Percentiles rank a stretch among this genome's conserved stretches.
Evolutionary conservation across 2,329 filamentous ascomycete species (phyloP).

Genomic region (Pseudogymnoascus sp.): DNA sequence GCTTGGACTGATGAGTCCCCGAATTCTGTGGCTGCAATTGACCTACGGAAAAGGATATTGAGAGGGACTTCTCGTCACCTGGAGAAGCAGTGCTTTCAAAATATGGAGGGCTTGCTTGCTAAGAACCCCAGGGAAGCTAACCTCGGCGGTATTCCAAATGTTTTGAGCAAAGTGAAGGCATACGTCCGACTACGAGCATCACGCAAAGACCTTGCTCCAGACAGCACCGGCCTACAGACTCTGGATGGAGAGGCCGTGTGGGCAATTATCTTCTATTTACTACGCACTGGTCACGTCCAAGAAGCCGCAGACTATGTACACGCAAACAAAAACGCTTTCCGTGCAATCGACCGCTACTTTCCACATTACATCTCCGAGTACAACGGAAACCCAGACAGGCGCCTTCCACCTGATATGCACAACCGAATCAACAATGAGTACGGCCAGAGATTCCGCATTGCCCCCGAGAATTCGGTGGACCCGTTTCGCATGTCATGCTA

Average conservation of each 20-base stretch:
- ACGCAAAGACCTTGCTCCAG: slow-evolving; percentile 75
- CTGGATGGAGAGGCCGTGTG: slow-evolving; percentile 79
- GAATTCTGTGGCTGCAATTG: slow-evolving; percentile 53
- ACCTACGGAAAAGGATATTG: slow-evolving; percentile 70
- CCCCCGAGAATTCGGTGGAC: slow-evolving; percentile 79
- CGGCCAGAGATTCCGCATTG: slow-evolving; percentile 73
- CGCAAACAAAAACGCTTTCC: slow-evolving; percentile 69
- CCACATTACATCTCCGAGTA: slow-evolving; percentile 80
- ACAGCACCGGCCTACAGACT: slow-evolving; percentile 72
- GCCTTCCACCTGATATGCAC: slow-evolving; percentile 69
- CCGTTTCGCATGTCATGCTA: slow-evolving; percentile 96
- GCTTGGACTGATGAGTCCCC: slow-evolving; percentile 69
- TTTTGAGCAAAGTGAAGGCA: slow-evolving; percentile 83
- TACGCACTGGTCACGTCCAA: slow-evolving; percentile 73
- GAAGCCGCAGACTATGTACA: slow-evolving; percentile 85
- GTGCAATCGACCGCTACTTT: slow-evolving; percentile 85
- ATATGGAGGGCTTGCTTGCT: slow-evolving; percentile 67
- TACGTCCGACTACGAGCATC: slow-evolving; percentile 76
- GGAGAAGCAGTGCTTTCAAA: slow-evolving; percentile 70
- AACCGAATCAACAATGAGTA: slow-evolving; percentile 87
- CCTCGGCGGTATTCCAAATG: slow-evolving; percentile 78
- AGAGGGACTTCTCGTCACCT: slow-evolving; percentile 71
- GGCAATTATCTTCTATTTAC: slow-evolving; percentile 87
- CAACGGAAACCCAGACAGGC: slow-evolving; percentile 64
- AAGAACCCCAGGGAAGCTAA: slow-evolving; percentile 84